phyloP scores from a whole-genome alignment of 352 stramenopile species.

The Pythium aristosporum region DNA sequence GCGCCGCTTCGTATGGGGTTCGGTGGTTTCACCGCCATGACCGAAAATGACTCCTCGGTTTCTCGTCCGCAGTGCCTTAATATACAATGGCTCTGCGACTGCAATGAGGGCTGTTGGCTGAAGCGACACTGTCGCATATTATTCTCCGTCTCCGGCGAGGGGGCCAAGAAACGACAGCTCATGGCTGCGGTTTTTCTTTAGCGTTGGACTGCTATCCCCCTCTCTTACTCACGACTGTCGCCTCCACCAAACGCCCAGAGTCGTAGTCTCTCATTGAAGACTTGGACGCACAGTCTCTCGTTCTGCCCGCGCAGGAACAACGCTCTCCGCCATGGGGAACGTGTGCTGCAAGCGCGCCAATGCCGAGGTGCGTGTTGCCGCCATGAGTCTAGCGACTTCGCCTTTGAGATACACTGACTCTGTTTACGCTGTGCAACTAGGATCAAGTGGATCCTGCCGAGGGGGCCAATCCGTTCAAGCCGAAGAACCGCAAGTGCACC shows the following conservation, averaged over 20 bases:
- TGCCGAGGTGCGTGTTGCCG: not conserved
- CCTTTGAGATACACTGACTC: not conserved
- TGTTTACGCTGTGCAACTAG: not conserved
- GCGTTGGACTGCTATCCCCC: slow-evolving; percentile 11
- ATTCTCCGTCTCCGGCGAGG: not conserved
- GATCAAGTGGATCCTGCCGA: slow-evolving; percentile 23
- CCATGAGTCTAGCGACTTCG: not conserved
- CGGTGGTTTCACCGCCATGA: not conserved
- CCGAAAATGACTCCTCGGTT: not conserved
- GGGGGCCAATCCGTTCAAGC: slow-evolving; percentile 67
- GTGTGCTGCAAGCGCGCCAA: slow-evolving; percentile 28
- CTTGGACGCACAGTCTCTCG: slow-evolving; percentile 3
- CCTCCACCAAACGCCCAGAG: no score
- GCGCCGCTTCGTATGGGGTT: not conserved
- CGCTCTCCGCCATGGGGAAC: slow-evolving; percentile 24
- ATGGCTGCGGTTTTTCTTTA: slow-evolving; percentile 11
- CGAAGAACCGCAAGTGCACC: slow-evolving; percentile 71
- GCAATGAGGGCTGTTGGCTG: not conserved
- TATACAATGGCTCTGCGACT: not conserved
- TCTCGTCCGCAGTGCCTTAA: not conserved
- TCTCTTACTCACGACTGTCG: not conserved
- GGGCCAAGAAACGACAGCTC: slow-evolving; percentile 5
- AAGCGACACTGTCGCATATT: slow-evolving; percentile 15
- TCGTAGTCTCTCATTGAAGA: no score
- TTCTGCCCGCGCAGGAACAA: not conserved